phyloP scores from a whole-genome alignment of 192 early-diverging fungal species.

The Gonapodya sp. region DNA sequence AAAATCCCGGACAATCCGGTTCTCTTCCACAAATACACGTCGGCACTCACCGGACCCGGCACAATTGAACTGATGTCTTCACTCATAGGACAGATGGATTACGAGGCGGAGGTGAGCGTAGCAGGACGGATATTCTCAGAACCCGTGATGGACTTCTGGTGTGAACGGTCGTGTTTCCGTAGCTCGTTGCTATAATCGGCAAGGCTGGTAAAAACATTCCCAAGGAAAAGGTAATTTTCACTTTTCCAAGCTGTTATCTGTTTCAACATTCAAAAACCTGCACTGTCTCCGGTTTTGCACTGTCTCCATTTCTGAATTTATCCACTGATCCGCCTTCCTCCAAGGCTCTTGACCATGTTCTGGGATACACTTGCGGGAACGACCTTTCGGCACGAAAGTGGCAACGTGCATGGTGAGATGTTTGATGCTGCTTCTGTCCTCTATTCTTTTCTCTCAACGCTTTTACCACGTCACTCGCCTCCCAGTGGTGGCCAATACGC shows the following conservation, averaged over 20 bases:
- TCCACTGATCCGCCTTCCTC: too few relatives aligned
- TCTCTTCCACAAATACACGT: constrained; percentile 45
- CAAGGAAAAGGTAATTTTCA: constrained; percentile 13
- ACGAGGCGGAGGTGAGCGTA: constrained; percentile 35
- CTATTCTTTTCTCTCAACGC: neutral
- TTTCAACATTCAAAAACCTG: too few relatives aligned
- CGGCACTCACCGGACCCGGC: constrained; percentile 31
- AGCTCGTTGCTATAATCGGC: constrained; percentile 50
- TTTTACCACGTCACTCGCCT: neutral
- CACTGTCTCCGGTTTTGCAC: neutral
- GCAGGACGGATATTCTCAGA: too few relatives aligned
- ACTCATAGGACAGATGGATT: constrained; percentile 40
- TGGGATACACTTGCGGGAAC: constrained; percentile 26
- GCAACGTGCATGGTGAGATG: constrained; percentile 26
- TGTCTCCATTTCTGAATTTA: neutral
- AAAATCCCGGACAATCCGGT: constrained; percentile 27
- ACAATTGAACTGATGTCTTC: constrained; percentile 35
- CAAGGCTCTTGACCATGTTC: constrained; percentile 5
- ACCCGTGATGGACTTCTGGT: too few relatives aligned
- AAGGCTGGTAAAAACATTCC: constrained; percentile 41
- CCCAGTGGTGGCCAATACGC: constrained; percentile 32
- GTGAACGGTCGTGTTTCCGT: too few relatives aligned
- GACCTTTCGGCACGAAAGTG: constrained; percentile 50
- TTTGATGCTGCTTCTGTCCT: too few relatives aligned
- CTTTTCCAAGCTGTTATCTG: neutral